Evolutionary conservation across 768 basidiomycete species (phyloP).

Genomic region (Naganishia friedmannii): DNA sequence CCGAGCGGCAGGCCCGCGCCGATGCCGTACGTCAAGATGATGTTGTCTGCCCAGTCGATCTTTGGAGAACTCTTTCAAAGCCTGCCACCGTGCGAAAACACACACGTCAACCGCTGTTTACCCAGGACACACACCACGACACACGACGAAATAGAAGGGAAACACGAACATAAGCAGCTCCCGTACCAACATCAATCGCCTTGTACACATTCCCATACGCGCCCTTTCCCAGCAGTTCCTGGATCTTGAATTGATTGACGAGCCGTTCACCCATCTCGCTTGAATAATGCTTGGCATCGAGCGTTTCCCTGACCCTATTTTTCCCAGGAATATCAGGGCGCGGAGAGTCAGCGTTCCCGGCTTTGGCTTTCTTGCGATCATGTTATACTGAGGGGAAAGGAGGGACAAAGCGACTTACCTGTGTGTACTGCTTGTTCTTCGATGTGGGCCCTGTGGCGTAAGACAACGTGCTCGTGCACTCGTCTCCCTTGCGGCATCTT

Average conservation of each 20-base stretch:
- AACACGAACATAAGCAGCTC: conserved; percentile 46
- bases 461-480: background rate
- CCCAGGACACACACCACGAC: too few species aligned
- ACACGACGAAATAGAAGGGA: background rate
- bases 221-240: conserved; percentile 48
- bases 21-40: conserved; percentile 7
- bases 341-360: too few species aligned
- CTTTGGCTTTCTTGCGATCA: too few species aligned
- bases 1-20: background rate
- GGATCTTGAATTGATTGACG: conserved; percentile 50
- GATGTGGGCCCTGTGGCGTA: background rate
- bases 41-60: conserved; percentile 48
- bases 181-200: conserved; percentile 50
- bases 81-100: conserved; percentile 38
- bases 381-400: too few species aligned
- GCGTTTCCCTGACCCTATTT: conserved; percentile 38
- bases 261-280: conserved; percentile 46
- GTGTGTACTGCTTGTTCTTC: conserved; percentile 32
- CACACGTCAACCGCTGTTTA: too few species aligned
- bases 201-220: conserved; percentile 52
- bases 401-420: conserved; percentile 1
- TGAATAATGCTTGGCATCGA: conserved; percentile 41
- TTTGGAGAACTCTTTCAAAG: conserved; percentile 53
- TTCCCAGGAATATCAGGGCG: too few species aligned
- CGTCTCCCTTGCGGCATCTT: background rate